Percentiles rank a stretch among this genome's conserved stretches.
Evolutionary conservation across 768 basidiomycete genomes (phyloP).

Genomic region (Megacollybia marginata): DNA sequence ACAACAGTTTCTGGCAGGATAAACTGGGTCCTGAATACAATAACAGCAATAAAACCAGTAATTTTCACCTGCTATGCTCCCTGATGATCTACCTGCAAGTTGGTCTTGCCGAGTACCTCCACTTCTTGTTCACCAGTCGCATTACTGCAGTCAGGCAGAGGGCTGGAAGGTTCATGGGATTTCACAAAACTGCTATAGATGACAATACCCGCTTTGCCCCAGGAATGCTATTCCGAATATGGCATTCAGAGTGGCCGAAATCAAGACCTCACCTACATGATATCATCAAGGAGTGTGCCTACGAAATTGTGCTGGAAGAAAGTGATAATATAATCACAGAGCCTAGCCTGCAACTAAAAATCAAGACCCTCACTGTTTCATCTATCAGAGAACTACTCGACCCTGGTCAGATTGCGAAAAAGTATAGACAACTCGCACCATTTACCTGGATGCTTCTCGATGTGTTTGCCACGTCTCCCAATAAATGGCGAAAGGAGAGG

Average conservation of each 20-base stretch:
- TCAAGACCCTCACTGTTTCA: neutral
- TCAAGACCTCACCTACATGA: neutral
- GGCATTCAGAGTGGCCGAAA: neutral
- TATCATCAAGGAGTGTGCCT: neutral
- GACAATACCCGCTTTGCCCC: neutral
- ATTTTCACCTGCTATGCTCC: neutral
- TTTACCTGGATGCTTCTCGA: constrained; percentile 9
- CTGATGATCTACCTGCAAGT: neutral
- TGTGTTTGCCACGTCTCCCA: constrained; percentile 10
- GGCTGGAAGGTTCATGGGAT: neutral
- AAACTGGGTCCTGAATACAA: neutral
- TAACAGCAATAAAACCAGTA: neutral
- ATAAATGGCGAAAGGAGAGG: constrained; percentile 5
- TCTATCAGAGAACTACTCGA: neutral
- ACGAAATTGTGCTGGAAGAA: neutral
- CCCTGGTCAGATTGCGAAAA: neutral
- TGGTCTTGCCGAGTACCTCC: neutral
- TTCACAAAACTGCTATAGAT: neutral
- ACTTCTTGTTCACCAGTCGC: neutral
- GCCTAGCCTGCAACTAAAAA: neutral
- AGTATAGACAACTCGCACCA: constrained; percentile 4
- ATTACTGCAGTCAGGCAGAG: neutral
- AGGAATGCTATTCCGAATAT: neutral
- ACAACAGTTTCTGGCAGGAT: neutral
- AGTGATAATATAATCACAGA: neutral